These are phyloP conservation scores for Trifolium fragiferum DNA, from an alignment of 306 rosid species.

Conservation along the genomic window DNA sequence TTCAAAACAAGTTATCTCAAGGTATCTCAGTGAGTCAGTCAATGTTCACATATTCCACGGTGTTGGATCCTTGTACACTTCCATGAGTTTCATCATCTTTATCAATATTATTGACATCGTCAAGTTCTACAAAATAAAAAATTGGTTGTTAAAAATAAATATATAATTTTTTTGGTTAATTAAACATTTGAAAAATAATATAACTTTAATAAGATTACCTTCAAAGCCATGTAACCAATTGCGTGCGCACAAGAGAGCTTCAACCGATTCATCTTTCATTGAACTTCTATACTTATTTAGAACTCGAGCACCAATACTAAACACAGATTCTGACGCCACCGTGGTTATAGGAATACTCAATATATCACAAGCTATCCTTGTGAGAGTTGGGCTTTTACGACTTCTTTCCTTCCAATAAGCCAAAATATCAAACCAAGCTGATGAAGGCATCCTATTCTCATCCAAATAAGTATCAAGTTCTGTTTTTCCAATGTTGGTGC, in stretches of 20 bases:
- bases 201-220: neutral
- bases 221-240: neutral
- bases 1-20: no score
- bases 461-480: neutral
- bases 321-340: neutral
- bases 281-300: neutral
- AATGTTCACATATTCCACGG: no score
- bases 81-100: no score
- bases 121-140: no score
- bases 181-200: no score
- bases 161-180: no score
- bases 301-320: neutral
- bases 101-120: no score
- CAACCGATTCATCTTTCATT: neutral
- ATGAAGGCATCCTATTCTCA: neutral
- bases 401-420: constrained; percentile 1
- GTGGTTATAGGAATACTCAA: neutral
- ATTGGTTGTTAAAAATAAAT: no score
- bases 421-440: neutral
- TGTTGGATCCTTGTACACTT: no score
- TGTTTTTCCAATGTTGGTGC: neutral
- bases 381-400: neutral
- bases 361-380: neutral
- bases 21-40: no score
- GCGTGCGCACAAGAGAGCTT: neutral